These are phyloP conservation scores for Heteromeles arbutifolia DNA, from an alignment of 306 rosid species.

Conservation along the genomic window DNA sequence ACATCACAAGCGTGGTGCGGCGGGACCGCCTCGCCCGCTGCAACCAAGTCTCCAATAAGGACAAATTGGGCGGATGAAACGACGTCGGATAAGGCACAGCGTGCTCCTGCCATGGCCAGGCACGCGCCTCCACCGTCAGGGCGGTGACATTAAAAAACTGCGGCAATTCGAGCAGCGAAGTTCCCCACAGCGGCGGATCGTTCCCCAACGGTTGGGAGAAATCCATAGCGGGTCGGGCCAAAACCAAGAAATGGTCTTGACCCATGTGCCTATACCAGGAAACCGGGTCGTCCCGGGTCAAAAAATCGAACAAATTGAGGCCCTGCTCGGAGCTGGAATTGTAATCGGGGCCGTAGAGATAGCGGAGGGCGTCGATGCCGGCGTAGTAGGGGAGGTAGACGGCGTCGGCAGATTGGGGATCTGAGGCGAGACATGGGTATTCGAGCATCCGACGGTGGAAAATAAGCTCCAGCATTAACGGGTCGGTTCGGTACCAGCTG, in stretches of 20 bases:
- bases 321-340: slow-evolving; percentile 71
- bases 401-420: slow-evolving; percentile 51
- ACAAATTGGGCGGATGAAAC: slow-evolving; percentile 65
- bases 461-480: slow-evolving; percentile 59
- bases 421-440: slow-evolving; percentile 63
- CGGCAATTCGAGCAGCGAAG: slow-evolving; percentile 66
- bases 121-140: slow-evolving; percentile 62
- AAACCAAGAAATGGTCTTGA: slow-evolving; percentile 77
- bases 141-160: slow-evolving; percentile 62
- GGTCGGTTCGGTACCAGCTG: slow-evolving; percentile 86
- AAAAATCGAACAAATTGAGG: slow-evolving; percentile 47
- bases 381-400: slow-evolving; percentile 73
- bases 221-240: slow-evolving; percentile 89
- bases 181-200: slow-evolving; percentile 76
- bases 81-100: slow-evolving; percentile 88
- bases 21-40: slow-evolving; percentile 55
- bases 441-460: slow-evolving; percentile 77
- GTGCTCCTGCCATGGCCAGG: slow-evolving; percentile 96
- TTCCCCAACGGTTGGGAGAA: slow-evolving; percentile 58
- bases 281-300: slow-evolving; percentile 29
- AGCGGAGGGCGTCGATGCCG: slow-evolving; percentile 55
- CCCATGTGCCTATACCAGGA: slow-evolving; percentile 55
- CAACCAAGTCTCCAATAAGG: slow-evolving; percentile 55
- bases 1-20: slow-evolving; percentile 39
- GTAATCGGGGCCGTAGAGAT: slow-evolving; percentile 58